Conservation (phyloP, 2,329 filamentous ascomycete genomes). For the Colletotrichum sp. region DNA sequence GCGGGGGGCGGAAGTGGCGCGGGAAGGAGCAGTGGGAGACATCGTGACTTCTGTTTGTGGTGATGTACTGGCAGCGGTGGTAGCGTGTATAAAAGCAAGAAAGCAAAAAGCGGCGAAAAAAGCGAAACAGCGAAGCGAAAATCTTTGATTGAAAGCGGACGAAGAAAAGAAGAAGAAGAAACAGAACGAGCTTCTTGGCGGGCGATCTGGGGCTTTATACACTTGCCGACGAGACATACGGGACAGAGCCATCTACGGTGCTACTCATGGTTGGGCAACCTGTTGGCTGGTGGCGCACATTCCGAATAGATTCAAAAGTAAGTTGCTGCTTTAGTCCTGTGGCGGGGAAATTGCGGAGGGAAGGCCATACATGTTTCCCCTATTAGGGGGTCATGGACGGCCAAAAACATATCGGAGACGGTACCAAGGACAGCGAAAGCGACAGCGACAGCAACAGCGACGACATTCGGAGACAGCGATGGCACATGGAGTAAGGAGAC, state of each 20-base stretch:
- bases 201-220: neutral
- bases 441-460: no score
- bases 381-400: neutral
- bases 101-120: neutral
- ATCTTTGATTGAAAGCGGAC: neutral
- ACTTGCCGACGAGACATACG: neutral
- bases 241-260: neutral
- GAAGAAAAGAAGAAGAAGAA: neutral
- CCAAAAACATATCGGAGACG: neutral
- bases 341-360: no score
- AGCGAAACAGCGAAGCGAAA: neutral
- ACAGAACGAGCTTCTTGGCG: accelerated
- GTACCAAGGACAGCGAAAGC: neutral
- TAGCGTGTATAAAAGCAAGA: neutral
- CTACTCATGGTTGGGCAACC: neutral
- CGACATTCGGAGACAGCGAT: neutral
- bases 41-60: neutral
- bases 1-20: neutral
- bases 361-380: neutral
- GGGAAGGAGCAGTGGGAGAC: neutral
- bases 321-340: neutral
- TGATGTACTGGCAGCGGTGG: neutral
- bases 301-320: neutral
- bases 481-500: neutral
- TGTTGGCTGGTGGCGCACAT: neutral